Evolutionary conservation across 345 rosid genomes (phyloP).

Genomic region (Crucihimalaya himalaica): DNA sequence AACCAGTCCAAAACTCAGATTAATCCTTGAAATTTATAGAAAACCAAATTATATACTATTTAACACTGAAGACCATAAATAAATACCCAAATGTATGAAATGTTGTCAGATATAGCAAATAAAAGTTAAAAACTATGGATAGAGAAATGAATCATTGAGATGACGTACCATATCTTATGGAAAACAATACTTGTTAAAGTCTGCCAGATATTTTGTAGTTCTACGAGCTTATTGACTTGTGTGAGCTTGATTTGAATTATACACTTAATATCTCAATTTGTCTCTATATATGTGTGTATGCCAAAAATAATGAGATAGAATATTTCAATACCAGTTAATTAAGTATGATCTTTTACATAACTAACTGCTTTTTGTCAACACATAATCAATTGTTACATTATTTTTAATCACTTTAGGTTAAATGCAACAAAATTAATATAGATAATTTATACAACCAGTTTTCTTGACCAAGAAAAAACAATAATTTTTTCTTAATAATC

Average conservation of each 20-base stretch:
- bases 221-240: slow-evolving; percentile 6
- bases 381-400: not conserved
- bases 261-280: not conserved
- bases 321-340: not conserved
- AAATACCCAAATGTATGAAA: not conserved
- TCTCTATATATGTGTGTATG: not conserved
- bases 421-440: not conserved
- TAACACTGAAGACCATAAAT: not conserved
- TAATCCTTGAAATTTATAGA: not conserved
- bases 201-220: slow-evolving; percentile 6
- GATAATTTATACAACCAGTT: not conserved
- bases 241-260: not conserved
- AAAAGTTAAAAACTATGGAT: too few species aligned
- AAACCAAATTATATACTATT: not conserved
- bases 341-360: not conserved
- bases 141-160: too few species aligned
- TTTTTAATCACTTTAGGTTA: not conserved
- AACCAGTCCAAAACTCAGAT: not conserved
- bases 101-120: too few species aligned
- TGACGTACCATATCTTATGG: not conserved
- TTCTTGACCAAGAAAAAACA: too few species aligned
- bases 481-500: too few species aligned
- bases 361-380: not conserved
- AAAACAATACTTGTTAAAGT: not conserved
- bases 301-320: not conserved